Evolutionary conservation across 805 yeast species (phyloP).

Genomic region (Ogataea paradorogensis): DNA sequence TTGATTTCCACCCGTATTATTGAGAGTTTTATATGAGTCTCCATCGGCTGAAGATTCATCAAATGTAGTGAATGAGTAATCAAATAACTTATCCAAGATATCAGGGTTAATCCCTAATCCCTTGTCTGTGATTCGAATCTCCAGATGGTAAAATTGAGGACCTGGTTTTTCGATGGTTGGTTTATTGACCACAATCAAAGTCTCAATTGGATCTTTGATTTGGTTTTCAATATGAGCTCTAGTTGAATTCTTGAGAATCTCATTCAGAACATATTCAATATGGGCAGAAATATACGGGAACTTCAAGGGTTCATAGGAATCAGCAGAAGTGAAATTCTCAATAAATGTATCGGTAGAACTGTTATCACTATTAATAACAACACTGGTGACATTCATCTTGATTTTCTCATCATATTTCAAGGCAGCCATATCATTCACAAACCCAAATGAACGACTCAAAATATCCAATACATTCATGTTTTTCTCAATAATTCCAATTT

Average conservation of each 20-base stretch:
- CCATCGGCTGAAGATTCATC: slow-evolving; percentile 43
- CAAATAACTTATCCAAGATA: slow-evolving; percentile 66
- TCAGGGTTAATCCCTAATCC: slow-evolving; percentile 86
- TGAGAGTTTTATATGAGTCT: slow-evolving; percentile 57
- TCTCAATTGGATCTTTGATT: slow-evolving; percentile 43
- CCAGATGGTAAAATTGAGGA: slow-evolving; percentile 39
- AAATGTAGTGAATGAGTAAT: slow-evolving; percentile 83
- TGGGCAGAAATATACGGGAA: slow-evolving; percentile 88
- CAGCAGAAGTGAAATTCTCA: slow-evolving; percentile 31
- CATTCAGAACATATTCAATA: slow-evolving; percentile 83
- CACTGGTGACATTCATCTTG: slow-evolving; percentile 50
- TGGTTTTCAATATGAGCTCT: slow-evolving; percentile 81
- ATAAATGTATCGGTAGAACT: slow-evolving; percentile 31
- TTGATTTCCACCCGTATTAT: slow-evolving; percentile 56
- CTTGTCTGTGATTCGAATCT: slow-evolving; percentile 75
- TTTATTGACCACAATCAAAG: slow-evolving; percentile 41
- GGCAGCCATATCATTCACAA: slow-evolving; percentile 79
- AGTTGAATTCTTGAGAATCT: slow-evolving; percentile 80
- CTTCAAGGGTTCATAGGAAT: slow-evolving; percentile 32
- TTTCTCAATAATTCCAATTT: slow-evolving; percentile 65
- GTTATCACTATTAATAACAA: slow-evolving; percentile 28
- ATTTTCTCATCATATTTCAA: slow-evolving; percentile 81
- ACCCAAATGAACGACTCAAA: slow-evolving; percentile 60
- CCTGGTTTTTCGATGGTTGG: slow-evolving; percentile 25
- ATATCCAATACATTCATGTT: slow-evolving; percentile 61